Percentiles rank a stretch among this genome's conserved stretches.
Evolutionary conservation across 306 rosid genomes (phyloP).

Genomic region (Vachellia pachyceras): DNA sequence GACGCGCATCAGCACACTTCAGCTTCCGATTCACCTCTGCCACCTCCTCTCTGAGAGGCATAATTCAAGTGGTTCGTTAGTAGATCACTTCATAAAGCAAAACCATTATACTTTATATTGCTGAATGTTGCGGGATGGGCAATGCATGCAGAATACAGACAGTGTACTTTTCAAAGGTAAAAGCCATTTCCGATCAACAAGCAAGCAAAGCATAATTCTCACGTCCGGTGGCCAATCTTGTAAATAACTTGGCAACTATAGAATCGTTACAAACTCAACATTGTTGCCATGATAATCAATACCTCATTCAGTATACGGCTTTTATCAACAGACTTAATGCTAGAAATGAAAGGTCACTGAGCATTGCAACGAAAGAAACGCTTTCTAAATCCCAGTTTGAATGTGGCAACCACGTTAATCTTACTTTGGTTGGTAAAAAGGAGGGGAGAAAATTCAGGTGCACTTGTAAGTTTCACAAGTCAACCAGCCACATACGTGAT

Average conservation of each 20-base stretch:
- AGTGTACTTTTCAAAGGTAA: background rate
- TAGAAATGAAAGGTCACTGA: background rate
- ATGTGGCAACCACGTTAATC: background rate
- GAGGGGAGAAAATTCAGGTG: background rate
- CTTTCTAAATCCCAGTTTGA: background rate
- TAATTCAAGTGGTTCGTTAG: constrained; percentile 40
- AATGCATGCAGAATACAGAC: background rate
- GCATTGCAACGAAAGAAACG: background rate
- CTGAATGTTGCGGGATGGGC: background rate
- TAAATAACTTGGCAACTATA: background rate
- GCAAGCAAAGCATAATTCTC: background rate
- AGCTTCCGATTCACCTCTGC: constrained; percentile 66
- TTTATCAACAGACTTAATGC: background rate
- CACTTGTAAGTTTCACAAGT: background rate
- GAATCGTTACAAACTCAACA: constrained; percentile 22
- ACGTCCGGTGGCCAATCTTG: background rate
- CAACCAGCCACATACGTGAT: background rate
- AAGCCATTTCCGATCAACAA: background rate
- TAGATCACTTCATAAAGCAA: constrained; percentile 12
- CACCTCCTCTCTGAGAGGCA: constrained; percentile 82
- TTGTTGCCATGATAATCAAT: background rate
- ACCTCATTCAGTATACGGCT: constrained; percentile 16
- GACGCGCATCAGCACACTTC: constrained; percentile 37
- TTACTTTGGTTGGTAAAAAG: background rate
- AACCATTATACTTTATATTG: background rate